These are phyloP conservation scores for Ophioceras dolichostomum DNA, from an alignment of 2,329 filamentous ascomycete species.

Conservation along the genomic window DNA sequence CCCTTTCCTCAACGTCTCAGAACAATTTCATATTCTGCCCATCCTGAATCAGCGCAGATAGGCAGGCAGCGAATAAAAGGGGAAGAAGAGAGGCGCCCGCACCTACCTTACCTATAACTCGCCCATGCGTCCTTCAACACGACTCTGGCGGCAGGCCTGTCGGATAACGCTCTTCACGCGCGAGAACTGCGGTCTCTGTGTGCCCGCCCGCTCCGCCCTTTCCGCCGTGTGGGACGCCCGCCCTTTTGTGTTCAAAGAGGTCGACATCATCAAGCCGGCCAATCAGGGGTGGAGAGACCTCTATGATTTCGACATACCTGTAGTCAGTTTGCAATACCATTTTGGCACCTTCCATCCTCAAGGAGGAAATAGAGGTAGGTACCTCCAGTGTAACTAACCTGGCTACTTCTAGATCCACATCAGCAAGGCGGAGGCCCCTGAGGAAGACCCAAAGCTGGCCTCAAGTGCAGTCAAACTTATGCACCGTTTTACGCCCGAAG, in stretches of 20 bases:
- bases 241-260: slow-evolving; percentile 56
- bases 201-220: slow-evolving; percentile 54
- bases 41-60: too few relatives aligned
- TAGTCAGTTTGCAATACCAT: slow-evolving; percentile 36
- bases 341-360: too few relatives aligned
- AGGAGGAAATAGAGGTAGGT: not conserved
- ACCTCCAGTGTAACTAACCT: not conserved
- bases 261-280: slow-evolving; percentile 54
- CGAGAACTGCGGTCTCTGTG: slow-evolving; percentile 58
- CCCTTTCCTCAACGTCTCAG: too few relatives aligned
- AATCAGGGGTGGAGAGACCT: slow-evolving; percentile 55
- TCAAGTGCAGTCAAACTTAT: slow-evolving; percentile 58
- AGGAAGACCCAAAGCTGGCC: slow-evolving; percentile 40
- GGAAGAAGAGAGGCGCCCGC: too few relatives aligned
- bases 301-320: slow-evolving; percentile 74
- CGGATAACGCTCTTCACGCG: slow-evolving; percentile 68
- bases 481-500: slow-evolving; percentile 59
- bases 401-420: slow-evolving; percentile 41
- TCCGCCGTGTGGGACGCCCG: slow-evolving; percentile 54
- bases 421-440: slow-evolving; percentile 38
- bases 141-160: slow-evolving; percentile 38
- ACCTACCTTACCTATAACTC: too few relatives aligned
- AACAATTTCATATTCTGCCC: too few relatives aligned
- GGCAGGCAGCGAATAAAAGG: too few relatives aligned
- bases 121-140: slow-evolving; percentile 37